Percentiles rank a stretch among this genome's conserved stretches.
phyloP scores from a whole-genome alignment of 2,329 filamentous ascomycete genomes.

The Neopestalotiopsis sp. region DNA sequence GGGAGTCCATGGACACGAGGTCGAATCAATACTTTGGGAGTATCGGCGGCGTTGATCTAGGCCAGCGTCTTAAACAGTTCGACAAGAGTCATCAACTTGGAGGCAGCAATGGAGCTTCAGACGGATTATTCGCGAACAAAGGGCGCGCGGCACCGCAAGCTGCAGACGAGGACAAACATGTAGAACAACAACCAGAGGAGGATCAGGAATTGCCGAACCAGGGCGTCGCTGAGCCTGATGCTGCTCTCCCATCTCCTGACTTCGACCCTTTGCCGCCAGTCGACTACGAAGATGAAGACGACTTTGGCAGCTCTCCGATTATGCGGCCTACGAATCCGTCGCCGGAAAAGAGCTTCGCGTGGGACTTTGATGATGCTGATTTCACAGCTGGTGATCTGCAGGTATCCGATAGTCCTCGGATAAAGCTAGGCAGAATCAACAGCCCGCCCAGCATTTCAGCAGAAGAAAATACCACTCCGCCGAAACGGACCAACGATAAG shows the following conservation, averaged over 20 bases:
- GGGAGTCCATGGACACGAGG: slow-evolving; percentile 27
- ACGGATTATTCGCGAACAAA: slow-evolving; percentile 41
- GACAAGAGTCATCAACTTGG: slow-evolving; percentile 36
- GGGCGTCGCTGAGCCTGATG: slow-evolving; percentile 19
- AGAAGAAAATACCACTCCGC: slow-evolving; percentile 12
- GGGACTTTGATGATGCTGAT: slow-evolving; percentile 63
- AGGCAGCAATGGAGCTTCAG: slow-evolving; percentile 29
- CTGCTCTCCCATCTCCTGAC: slow-evolving; percentile 34
- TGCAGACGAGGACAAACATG: slow-evolving; percentile 32
- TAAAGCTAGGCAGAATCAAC: slow-evolving; percentile 43
- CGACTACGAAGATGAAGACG: slow-evolving; percentile 1
- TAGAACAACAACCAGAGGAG: slow-evolving; percentile 19
- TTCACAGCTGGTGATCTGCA: slow-evolving; percentile 63
- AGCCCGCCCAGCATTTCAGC: slow-evolving; percentile 22
- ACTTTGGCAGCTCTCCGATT: slow-evolving; percentile 28
- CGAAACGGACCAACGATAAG: slow-evolving; percentile 39
- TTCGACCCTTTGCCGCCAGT: slow-evolving; percentile 26
- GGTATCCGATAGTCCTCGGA: slow-evolving; percentile 60
- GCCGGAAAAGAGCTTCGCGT: slow-evolving; percentile 59
- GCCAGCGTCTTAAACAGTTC: slow-evolving; percentile 34
- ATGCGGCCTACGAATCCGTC: slow-evolving; percentile 34
- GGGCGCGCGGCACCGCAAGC: slow-evolving; percentile 40
- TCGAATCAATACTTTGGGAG: slow-evolving; percentile 9
- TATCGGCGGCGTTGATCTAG: slow-evolving; percentile 38
- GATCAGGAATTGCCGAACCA: background rate